Evolutionary conservation across 768 basidiomycete genomes (phyloP), one percentile per base, ranked within the genome.

Genomic region (Tephrocybe rancida): DNA sequence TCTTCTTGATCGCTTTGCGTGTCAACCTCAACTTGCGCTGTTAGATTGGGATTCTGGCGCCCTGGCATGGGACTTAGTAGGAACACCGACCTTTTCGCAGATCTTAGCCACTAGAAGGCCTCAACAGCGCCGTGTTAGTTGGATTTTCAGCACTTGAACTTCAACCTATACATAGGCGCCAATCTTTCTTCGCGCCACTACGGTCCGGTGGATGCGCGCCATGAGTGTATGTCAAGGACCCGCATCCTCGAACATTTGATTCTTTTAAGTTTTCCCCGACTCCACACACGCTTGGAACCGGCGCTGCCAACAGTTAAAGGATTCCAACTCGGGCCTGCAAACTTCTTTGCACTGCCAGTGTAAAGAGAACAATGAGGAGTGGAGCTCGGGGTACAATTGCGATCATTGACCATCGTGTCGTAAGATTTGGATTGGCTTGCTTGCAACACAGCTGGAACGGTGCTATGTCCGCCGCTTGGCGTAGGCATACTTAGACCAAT

Each of bases 71-170:
- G n/a, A n/a, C n/a, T n/a, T n/a, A n/a, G n/a, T 26, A 51, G n/a
- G 43, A n/a, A 26, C 34, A 19, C 34, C 49, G 49, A 37, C 39
- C 25, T 35, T 43, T 45, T 27, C 44, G 50, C 49, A 47, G 30
- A 25, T 29, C 9, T 7, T 19, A 41, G 18, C 14, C 18, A 13
- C 39, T 41, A 7, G 19, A 41, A 41, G 5, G 21, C 6, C 13
- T 21, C n/a, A 8, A n/a, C 16, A 50, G 38, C 18, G 44, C 48
- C 27, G 26, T 38, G 43, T 38, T 19, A 50, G 19, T 18, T 49
- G 29, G 30, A 39, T 41, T 41, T 34, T 39, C 19, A n/a, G 26
- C 3, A 9, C 9, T 27, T 18, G 34, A 18, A 18, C 22, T 35
- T 35, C 5, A n/a, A 25, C 30, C 2, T 32, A 22, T 37, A 18